Conservation (phyloP, 345 rosid species). For the Eucalyptus tenuipes region DNA sequence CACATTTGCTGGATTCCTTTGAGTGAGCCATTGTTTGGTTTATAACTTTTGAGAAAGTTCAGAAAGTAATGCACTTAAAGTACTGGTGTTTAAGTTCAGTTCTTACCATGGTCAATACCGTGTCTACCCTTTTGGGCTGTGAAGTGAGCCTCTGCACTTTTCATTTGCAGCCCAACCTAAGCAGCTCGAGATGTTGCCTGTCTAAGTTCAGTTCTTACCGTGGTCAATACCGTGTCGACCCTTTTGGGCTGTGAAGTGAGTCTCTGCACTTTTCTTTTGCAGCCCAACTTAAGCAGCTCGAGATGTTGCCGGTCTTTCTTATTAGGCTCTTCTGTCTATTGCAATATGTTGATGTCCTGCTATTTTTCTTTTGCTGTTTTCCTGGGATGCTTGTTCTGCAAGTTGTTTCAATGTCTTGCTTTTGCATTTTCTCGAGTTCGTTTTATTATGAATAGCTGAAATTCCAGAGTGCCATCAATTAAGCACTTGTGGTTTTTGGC, state of each 20-base stretch:
- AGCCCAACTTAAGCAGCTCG: not conserved
- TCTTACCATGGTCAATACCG: not conserved
- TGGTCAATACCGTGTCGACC: not conserved
- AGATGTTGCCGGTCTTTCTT: not conserved
- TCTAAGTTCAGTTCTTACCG: not conserved
- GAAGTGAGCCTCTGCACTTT: not conserved
- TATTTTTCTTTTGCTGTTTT: not conserved
- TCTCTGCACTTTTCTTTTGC: not conserved
- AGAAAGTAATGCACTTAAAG: not conserved
- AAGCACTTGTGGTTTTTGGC: constrained; percentile 1
- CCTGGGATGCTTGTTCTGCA: not conserved
- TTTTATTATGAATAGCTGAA: not conserved
- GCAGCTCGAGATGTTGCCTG: not conserved
- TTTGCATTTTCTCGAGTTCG: not conserved
- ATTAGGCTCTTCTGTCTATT: not conserved
- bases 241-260: not conserved
- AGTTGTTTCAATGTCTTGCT: not conserved
- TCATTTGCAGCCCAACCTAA: not conserved
- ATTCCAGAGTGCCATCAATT: not conserved
- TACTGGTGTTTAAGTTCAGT: not conserved
- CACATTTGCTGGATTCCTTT: not conserved
- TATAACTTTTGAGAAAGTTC: not conserved
- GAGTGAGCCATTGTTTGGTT: not conserved
- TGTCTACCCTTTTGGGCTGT: not conserved
- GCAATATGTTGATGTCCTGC: not conserved